Evolutionary conservation across 2,329 filamentous ascomycete genomes (phyloP), one percentile per base, ranked within the genome.

Genomic region (Aspergillus carbonarius): DNA sequence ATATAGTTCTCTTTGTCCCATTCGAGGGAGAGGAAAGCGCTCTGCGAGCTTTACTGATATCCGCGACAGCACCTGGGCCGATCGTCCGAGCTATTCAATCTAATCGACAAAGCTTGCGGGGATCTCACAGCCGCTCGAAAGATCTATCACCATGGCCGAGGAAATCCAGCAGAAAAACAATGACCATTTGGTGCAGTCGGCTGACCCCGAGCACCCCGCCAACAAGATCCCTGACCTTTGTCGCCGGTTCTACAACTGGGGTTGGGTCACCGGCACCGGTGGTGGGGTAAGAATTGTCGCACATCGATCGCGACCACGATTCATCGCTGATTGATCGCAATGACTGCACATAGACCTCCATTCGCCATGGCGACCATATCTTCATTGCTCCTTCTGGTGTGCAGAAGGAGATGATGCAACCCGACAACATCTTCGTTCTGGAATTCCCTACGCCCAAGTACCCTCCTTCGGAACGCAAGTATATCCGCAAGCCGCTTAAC

Each of bases 361-460:
- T 76, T 58, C 81, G 80, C 49, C 76, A 81, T 74, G 93, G 88
- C 71, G 88, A 96, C 68, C 88, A 96, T 70, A 93, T 99, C 71
- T 99, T 91, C 79, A 88, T 99, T 71, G 95, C 95, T 53, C 95
- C 95, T 9, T 97, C 93, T 0, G 95, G 95, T 62, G 95, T 99
- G 37, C 93, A 98, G 73, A 99, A 99, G 78, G 95, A 99, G 78
- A 85, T 97, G 72, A 96, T 99, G 84, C 88, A 93, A 76, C 84
- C 90, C 34, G 82, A 87, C 49, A 92, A 99, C 76, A 96, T 99
- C 77, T 99, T 98, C 77, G 93, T 99, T 58, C 87, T 99, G 76
- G 88, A 92, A 63, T 90, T 91, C 66, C 83, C 86, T 50, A 85
- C 74, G 72, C 85, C 75, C 76, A 90, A 83, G 76, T 90, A 79